These are phyloP conservation scores for Barnettozyma salicaria DNA, from an alignment of 805 yeast genomes.

Conservation along the genomic window DNA sequence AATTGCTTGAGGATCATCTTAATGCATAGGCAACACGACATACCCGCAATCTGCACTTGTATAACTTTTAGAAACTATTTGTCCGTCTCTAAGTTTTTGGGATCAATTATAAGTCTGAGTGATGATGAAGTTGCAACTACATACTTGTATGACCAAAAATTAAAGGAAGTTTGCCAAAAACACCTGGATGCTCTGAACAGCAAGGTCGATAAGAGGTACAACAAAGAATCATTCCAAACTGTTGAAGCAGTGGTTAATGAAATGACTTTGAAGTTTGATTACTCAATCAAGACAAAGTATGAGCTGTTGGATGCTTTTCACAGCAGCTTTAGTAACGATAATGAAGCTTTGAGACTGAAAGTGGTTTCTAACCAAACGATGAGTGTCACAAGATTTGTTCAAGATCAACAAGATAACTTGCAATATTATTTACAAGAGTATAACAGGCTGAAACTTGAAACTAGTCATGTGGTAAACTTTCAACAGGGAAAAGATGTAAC, in stretches of 20 bases:
- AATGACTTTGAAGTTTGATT: constrained; percentile 16
- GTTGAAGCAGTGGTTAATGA: constrained; percentile 13
- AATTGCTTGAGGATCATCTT: constrained; percentile 30
- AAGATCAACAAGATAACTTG: constrained; percentile 60
- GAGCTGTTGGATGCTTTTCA: constrained; percentile 20
- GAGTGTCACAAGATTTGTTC: constrained; percentile 46
- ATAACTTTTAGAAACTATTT: constrained; percentile 24
- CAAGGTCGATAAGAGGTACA: constrained; percentile 22
- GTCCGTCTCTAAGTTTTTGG: constrained; percentile 21
- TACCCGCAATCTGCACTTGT: constrained; percentile 23
- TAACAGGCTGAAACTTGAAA: constrained; percentile 40
- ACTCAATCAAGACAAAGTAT: constrained; percentile 20
- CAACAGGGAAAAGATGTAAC: constrained; percentile 18
- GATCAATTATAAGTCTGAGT: constrained; percentile 19
- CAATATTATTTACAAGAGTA: constrained; percentile 44
- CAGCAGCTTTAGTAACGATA: constrained; percentile 15
- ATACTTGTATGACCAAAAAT: constrained; percentile 13
- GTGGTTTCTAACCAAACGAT: constrained; percentile 37
- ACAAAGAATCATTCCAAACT: constrained; percentile 13
- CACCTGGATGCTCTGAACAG: constrained; percentile 22
- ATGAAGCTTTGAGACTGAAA: constrained; percentile 18
- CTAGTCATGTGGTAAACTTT: constrained; percentile 29
- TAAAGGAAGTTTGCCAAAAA: constrained; percentile 16
- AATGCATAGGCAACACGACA: constrained; percentile 29
- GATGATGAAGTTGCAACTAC: constrained; percentile 26